phyloP scores from a whole-genome alignment of 257 asterid species.

The Plantago elongata region DNA sequence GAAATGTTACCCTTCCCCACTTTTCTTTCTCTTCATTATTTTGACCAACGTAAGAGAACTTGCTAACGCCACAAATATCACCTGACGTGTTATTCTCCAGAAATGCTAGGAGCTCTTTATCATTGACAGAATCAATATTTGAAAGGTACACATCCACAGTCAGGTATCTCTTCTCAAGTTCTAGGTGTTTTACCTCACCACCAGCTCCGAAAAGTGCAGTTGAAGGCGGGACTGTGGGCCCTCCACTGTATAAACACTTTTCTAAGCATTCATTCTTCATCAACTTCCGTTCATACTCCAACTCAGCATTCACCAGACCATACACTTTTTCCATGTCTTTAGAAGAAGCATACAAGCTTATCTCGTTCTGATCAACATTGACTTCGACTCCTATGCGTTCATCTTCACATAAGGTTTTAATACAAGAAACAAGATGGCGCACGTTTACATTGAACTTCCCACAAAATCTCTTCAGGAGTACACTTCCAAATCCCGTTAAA shows the following conservation, averaged over 20 bases:
- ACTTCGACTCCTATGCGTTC: conserved; percentile 66
- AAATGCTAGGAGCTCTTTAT: conserved; percentile 57
- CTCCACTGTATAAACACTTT: conserved; percentile 59
- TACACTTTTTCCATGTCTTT: conserved; percentile 57
- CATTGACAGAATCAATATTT: conserved; percentile 36
- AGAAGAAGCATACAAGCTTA: conserved; percentile 58
- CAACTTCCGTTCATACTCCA: conserved; percentile 58
- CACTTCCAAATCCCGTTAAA: conserved; percentile 59
- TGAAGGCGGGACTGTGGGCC: conserved; percentile 46
- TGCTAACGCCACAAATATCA: conserved; percentile 50
- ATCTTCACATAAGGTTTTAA: conserved; percentile 55
- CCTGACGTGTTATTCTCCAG: conserved; percentile 59
- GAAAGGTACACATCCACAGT: conserved; percentile 70
- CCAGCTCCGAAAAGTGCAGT: conserved; percentile 91
- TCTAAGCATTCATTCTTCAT: conserved; percentile 72
- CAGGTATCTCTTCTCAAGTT: conserved; percentile 72
- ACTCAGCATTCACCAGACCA: conserved; percentile 35
- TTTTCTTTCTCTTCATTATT: conserved; percentile 49
- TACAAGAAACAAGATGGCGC: conserved; percentile 44
- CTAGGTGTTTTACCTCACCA: conserved; percentile 81
- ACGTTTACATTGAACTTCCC: conserved; percentile 56
- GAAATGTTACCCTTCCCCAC: conserved; percentile 91
- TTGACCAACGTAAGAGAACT: conserved; percentile 33
- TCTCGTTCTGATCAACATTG: conserved; percentile 56
- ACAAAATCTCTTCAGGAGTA: conserved; percentile 67